Conservation (phyloP, 1,284 basidiomycete species). For the Takashimella koratensis region DNA sequence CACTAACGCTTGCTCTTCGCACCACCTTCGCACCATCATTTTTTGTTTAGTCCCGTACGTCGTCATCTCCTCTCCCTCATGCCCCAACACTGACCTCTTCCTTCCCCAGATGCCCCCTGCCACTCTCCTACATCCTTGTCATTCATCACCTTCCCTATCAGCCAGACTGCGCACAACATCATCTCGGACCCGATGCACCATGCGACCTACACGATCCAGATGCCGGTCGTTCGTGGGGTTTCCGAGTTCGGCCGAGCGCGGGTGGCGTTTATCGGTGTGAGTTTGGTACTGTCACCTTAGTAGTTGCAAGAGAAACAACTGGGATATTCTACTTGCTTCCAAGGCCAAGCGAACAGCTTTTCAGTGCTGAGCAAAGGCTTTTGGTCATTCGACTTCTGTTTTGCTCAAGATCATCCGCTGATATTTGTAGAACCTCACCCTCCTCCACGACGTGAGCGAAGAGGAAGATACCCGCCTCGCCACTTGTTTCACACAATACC, state of each 20-base stretch:
- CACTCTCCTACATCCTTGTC: conserved; percentile 60
- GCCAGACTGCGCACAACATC: conserved; percentile 60
- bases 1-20: no score
- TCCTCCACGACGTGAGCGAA: conserved; percentile 23
- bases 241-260: conserved; percentile 48
- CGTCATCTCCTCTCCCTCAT: background rate
- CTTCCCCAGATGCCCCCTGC: conserved; percentile 52
- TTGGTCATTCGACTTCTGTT: no score
- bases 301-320: no score
- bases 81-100: background rate
- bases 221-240: conserved; percentile 43
- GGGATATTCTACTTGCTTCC: background rate
- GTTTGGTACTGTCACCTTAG: conserved; percentile 12
- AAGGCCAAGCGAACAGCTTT: no score
- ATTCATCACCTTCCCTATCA: conserved; percentile 62
- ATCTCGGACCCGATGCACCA: conserved; percentile 50
- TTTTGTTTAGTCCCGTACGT: conserved; percentile 25
- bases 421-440: conserved; percentile 44
- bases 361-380: no score
- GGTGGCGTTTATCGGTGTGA: conserved; percentile 58
- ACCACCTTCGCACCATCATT: no score
- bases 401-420: no score
- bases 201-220: conserved; percentile 58
- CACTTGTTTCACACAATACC: conserved; percentile 36
- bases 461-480: conserved; percentile 21